These are phyloP conservation scores for Penicillium psychrosexuale DNA, from an alignment of 2,329 filamentous ascomycete genomes.

Conservation along the genomic window DNA sequence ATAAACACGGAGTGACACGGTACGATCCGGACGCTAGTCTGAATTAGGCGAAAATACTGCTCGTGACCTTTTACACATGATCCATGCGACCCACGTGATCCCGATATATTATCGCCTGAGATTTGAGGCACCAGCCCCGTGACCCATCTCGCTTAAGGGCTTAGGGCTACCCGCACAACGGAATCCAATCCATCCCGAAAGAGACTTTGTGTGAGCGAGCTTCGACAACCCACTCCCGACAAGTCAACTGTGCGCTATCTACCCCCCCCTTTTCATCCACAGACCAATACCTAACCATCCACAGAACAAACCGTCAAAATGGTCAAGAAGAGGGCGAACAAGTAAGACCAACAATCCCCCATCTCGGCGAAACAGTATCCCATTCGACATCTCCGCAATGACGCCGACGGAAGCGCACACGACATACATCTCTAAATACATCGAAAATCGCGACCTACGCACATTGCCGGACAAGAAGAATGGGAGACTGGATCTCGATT, in stretches of 20 bases:
- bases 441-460: slow-evolving; percentile 10
- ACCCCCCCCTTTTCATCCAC: slow-evolving; percentile 15
- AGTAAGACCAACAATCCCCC: slow-evolving; percentile 52
- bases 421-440: slow-evolving; percentile 2
- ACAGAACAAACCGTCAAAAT: slow-evolving; percentile 57
- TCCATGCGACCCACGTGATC: neutral
- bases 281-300: slow-evolving; percentile 30
- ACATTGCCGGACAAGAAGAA: slow-evolving; percentile 21
- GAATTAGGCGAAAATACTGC: neutral
- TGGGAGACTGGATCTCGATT: slow-evolving; percentile 19
- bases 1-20: slow-evolving; percentile 23
- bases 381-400: slow-evolving; percentile 30
- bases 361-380: slow-evolving; percentile 23
- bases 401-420: slow-evolving; percentile 16
- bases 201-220: slow-evolving; percentile 34
- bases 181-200: slow-evolving; percentile 34
- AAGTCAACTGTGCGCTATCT: slow-evolving; percentile 39
- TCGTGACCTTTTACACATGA: slow-evolving; percentile 18
- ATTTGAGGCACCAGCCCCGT: slow-evolving; percentile 18
- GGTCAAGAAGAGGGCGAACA: slow-evolving; percentile 74
- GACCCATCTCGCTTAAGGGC: slow-evolving; percentile 39
- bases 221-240: slow-evolving; percentile 41
- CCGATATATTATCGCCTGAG: neutral
- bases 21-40: slow-evolving; percentile 23
- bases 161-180: slow-evolving; percentile 41